Evolutionary conservation across 768 basidiomycete genomes (phyloP), one percentile per base, ranked within the genome.

Genomic region (Guyanaporus albipodus): DNA sequence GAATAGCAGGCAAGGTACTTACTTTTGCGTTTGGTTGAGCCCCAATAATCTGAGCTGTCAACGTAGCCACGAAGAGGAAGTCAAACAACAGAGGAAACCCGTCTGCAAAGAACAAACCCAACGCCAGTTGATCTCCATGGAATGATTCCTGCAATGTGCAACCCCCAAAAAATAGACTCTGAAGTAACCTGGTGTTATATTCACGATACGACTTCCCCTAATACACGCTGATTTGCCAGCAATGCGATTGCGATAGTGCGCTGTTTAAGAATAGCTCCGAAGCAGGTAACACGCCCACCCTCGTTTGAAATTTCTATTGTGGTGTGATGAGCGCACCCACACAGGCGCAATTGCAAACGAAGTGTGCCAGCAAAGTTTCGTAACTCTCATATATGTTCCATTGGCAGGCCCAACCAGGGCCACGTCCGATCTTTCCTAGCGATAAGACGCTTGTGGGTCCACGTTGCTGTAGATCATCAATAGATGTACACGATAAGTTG

Each of bases 401-500:
- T n/a, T n/a, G n/a, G n/a, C n/a, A n/a, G n/a, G n/a, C n/a, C n/a
- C n/a, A n/a, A n/a, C n/a, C n/a, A n/a, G n/a, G n/a, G n/a, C n/a
- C n/a, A n/a, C n/a, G n/a, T n/a, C n/a, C n/a, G 46, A 55, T 58
- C 56, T 39, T 28, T n/a, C n/a, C 9, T 19, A 27, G 39, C 10
- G 54, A 57, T 60, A 60, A 59, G 49, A 44, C 26, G 31, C 4
- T 12, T 52, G 50, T 52, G 4, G 56, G 50, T 48, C 56, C 59
- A 55, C 48, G 47, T 52, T 63, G 55, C 61, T 55, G 60, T 56
- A 15, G 44, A 43, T 46, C n/a, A 4, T 21, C 38, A n/a, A n/a
- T 26, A 32, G n/a, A n/a, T 37, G 36, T 5, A n/a, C 24, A 17
- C 15, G 6, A n/a, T 2, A 19, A 23, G 53, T 48, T 56, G 44